Percentiles rank a stretch among this genome's conserved stretches.
These are phyloP conservation scores for Pharus latifolius DNA, from an alignment of 176 grass and related monocot genomes.

Conservation along the genomic window DNA sequence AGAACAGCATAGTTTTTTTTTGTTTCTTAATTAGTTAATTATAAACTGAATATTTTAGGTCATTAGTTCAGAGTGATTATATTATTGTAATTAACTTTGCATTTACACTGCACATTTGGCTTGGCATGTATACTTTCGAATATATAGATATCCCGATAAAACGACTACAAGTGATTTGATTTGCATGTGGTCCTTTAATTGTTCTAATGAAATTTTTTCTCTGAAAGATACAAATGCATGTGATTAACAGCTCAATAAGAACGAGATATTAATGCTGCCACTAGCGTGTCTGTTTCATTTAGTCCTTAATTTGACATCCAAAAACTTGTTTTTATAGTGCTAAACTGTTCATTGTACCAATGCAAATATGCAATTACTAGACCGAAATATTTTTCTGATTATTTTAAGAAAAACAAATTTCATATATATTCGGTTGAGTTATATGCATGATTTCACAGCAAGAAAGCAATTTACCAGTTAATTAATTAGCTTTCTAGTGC, in stretches of 20 bases:
- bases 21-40: background rate
- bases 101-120: background rate
- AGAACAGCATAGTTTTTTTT: background rate
- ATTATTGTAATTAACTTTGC: background rate
- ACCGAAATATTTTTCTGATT: too few species aligned
- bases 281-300: background rate
- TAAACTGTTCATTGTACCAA: too few species aligned
- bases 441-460: too few species aligned
- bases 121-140: background rate
- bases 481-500: too few species aligned
- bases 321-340: too few species aligned
- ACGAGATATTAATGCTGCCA: background rate
- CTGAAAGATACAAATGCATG: constrained; percentile 34
- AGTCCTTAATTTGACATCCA: background rate
- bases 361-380: too few species aligned
- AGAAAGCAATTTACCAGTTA: too few species aligned
- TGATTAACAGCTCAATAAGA: constrained; percentile 6
- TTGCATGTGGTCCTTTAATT: background rate
- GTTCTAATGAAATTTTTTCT: background rate
- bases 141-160: background rate
- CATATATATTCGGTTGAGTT: too few species aligned
- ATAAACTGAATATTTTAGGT: background rate
- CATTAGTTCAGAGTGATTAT: background rate
- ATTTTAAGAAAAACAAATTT: too few species aligned
- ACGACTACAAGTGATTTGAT: background rate